These are phyloP conservation scores for Cladosporium sp. DNA, from an alignment of 2,329 filamentous ascomycete genomes.

Conservation along the genomic window DNA sequence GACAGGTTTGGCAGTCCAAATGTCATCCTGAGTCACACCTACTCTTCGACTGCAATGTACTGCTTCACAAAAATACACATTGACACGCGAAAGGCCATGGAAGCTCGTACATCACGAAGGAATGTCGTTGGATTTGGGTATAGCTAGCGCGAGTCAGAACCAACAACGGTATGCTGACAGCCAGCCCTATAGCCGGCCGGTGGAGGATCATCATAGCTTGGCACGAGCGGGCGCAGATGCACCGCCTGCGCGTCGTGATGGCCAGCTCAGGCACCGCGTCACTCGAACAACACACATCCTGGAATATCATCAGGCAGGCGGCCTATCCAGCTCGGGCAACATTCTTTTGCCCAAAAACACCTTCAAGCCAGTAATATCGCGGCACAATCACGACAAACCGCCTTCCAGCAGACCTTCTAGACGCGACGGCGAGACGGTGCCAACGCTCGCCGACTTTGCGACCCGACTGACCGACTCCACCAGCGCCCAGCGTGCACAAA, in stretches of 20 bases:
- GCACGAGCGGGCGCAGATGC: conserved; percentile 3
- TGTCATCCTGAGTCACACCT: neutral
- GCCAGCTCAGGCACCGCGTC: neutral
- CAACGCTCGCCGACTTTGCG: conserved; percentile 17
- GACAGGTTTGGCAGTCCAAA: neutral
- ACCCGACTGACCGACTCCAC: conserved; percentile 16
- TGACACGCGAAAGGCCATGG: neutral
- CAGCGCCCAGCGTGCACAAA: conserved; percentile 10
- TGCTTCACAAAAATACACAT: neutral
- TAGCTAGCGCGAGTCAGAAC: conserved; percentile 9
- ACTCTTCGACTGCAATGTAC: neutral
- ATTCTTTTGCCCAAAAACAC: neutral
- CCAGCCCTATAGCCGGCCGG: neutral
- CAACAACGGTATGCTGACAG: neutral
- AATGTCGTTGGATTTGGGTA: conserved; percentile 13
- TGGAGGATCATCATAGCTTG: conserved; percentile 4
- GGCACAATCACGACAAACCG: neutral
- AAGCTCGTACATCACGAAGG: neutral
- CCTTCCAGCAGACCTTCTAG: neutral
- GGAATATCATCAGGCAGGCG: neutral
- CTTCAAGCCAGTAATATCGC: neutral
- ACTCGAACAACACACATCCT: neutral
- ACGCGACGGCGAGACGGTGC: conserved; percentile 18
- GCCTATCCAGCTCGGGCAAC: neutral
- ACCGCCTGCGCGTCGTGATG: neutral